Conservation (phyloP, 2,329 filamentous ascomycete genomes). For the Fusarium sp. region DNA sequence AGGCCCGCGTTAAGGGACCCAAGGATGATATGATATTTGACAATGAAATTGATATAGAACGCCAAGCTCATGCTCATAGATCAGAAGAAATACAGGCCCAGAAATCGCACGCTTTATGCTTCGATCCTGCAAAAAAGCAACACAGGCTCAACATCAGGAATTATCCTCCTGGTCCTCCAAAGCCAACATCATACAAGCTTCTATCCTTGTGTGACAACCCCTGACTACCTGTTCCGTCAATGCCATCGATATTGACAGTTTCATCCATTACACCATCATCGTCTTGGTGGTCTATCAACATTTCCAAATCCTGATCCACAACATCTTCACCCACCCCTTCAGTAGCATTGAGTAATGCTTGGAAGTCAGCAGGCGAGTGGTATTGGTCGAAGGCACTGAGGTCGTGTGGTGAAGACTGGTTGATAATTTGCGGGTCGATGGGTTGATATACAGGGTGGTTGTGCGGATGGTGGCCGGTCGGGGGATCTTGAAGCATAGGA, state of each 20-base stretch:
- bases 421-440: slow-evolving; percentile 70
- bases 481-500: slow-evolving; percentile 49
- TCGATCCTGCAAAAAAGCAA: neutral
- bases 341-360: slow-evolving; percentile 63
- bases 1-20: neutral
- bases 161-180: slow-evolving; percentile 40
- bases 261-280: slow-evolving; percentile 50
- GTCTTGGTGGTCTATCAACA: slow-evolving; percentile 61
- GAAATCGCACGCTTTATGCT: slow-evolving; percentile 36
- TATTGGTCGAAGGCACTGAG: slow-evolving; percentile 55
- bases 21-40: neutral
- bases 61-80: slow-evolving; percentile 18
- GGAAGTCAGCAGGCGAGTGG: slow-evolving; percentile 61
- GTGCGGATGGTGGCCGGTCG: slow-evolving; percentile 42
- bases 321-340: slow-evolving; percentile 55
- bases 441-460: slow-evolving; percentile 58
- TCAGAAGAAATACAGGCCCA: slow-evolving; percentile 4
- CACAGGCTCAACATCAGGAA: neutral
- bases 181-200: slow-evolving; percentile 47
- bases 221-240: slow-evolving; percentile 19
- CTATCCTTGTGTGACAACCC: slow-evolving; percentile 40
- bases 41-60: neutral
- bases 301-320: slow-evolving; percentile 62
- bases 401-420: slow-evolving; percentile 43
- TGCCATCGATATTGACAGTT: slow-evolving; percentile 33